A percentile compares a stretch with the other conserved stretches of the same genome.
phyloP scores from a whole-genome alignment of 805 yeast species.

The Kluyveromyces siamensis region DNA sequence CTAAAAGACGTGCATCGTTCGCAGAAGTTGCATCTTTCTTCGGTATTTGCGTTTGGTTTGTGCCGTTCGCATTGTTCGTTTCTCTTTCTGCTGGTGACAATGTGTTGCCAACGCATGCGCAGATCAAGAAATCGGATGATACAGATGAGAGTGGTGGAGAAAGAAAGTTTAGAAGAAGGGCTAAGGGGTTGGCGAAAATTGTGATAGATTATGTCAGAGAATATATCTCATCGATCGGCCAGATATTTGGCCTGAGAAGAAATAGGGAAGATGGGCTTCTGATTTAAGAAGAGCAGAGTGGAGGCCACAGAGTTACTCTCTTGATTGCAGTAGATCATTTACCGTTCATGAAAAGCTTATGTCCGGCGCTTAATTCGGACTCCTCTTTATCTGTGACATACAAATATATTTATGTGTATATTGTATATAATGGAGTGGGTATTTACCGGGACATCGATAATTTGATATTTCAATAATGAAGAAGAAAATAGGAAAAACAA shows the following conservation, averaged over 20 bases:
- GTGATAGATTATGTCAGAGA: slow-evolving; percentile 47
- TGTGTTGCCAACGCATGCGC: slow-evolving; percentile 52
- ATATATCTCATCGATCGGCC: slow-evolving; percentile 33
- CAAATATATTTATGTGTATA: too few relatives aligned
- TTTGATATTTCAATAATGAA: too few relatives aligned
- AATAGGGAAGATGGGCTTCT: not conserved
- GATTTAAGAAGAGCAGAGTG: not conserved
- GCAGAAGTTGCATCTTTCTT: slow-evolving; percentile 92
- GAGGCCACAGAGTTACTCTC: not conserved
- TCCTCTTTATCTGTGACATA: too few relatives aligned
- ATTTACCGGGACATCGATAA: too few relatives aligned
- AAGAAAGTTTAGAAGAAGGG: slow-evolving; percentile 31
- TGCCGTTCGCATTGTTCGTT: slow-evolving; percentile 88
- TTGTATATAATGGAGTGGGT: too few relatives aligned
- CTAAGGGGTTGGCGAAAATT: slow-evolving; percentile 63
- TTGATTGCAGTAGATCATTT: not conserved
- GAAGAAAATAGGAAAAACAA: too few relatives aligned
- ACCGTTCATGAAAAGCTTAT: too few relatives aligned
- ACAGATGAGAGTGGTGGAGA: slow-evolving; percentile 24
- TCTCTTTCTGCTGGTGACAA: slow-evolving; percentile 89
- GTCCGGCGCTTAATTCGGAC: too few relatives aligned
- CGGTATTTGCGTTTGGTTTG: slow-evolving; percentile 87
- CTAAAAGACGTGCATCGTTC: slow-evolving; percentile 70
- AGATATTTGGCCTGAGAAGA: slow-evolving; percentile 41
- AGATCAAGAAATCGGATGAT: slow-evolving; percentile 24